Evolutionary conservation across 805 yeast species (phyloP).

Genomic region (Yarrowia sp.): DNA sequence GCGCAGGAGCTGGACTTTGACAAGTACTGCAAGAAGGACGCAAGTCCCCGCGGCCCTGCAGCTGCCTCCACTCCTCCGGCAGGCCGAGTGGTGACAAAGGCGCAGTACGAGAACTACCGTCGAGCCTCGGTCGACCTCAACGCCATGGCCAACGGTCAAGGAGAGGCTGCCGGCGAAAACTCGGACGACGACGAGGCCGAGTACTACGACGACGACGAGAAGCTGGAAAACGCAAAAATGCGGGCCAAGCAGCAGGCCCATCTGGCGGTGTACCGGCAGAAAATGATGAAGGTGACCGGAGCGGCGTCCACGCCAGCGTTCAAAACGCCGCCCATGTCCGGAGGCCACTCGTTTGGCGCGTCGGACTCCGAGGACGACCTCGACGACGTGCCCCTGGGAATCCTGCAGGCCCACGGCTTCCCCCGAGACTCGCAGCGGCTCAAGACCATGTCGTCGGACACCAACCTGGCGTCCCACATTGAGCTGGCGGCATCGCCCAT

Average conservation of each 20-base stretch:
- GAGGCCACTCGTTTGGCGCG: background rate
- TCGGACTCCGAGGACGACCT: slow-evolving; percentile 48
- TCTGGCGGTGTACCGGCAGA: slow-evolving; percentile 53
- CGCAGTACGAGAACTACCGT: slow-evolving; percentile 36
- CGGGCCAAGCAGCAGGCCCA: slow-evolving; percentile 53
- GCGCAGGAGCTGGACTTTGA: slow-evolving; percentile 38
- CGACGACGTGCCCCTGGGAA: slow-evolving; percentile 54
- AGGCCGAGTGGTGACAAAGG: slow-evolving; percentile 28
- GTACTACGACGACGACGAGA: slow-evolving; percentile 42
- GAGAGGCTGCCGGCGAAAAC: background rate
- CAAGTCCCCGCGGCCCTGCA: background rate
- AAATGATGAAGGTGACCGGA: slow-evolving; percentile 53
- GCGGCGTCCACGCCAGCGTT: slow-evolving; percentile 35
- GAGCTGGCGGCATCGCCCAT: slow-evolving; percentile 27
- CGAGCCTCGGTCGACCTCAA: slow-evolving; percentile 30
- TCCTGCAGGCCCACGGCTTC: slow-evolving; percentile 53
- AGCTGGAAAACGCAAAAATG: slow-evolving; percentile 44
- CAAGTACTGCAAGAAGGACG: slow-evolving; percentile 38
- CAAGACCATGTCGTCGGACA: slow-evolving; percentile 42
- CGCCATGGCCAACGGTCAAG: background rate
- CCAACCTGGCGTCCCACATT: slow-evolving; percentile 36
- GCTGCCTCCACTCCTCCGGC: slow-evolving; percentile 6
- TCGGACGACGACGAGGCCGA: slow-evolving; percentile 23
- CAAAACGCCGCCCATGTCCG: slow-evolving; percentile 27
- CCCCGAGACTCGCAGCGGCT: slow-evolving; percentile 45